These are phyloP conservation scores for Paecilomyces variotii DNA, from an alignment of 2,329 filamentous ascomycete genomes.

Conservation along the genomic window DNA sequence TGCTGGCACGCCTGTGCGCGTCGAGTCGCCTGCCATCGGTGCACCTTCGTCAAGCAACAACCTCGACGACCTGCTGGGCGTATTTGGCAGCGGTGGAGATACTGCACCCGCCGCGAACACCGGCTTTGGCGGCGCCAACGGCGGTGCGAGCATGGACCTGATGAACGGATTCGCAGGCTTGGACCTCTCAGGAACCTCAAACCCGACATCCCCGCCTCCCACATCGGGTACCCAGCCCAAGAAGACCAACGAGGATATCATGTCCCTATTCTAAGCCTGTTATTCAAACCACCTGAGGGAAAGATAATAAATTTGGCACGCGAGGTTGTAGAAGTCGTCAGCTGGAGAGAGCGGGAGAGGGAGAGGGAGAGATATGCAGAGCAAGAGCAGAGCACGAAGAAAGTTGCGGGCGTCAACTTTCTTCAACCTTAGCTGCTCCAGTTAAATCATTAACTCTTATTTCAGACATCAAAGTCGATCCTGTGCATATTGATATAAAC, in stretches of 20 bases:
- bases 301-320: neutral
- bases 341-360: too few species aligned
- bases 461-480: neutral
- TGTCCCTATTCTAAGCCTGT: slow-evolving; percentile 45
- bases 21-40: slow-evolving; percentile 36
- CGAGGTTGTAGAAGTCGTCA: neutral
- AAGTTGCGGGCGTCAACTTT: neutral
- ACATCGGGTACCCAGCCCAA: slow-evolving; percentile 23
- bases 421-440: neutral
- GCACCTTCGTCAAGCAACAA: slow-evolving; percentile 43
- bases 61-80: slow-evolving; percentile 73
- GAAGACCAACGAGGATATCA: slow-evolving; percentile 49
- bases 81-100: slow-evolving; percentile 50
- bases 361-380: neutral
- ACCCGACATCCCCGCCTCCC: slow-evolving; percentile 16
- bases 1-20: slow-evolving; percentile 50
- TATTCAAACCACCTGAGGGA: neutral
- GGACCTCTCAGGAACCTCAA: slow-evolving; percentile 54
- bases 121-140: slow-evolving; percentile 22
- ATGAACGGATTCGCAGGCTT: slow-evolving; percentile 77
- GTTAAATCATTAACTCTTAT: neutral
- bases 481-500: neutral
- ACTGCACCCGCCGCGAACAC: slow-evolving; percentile 18
- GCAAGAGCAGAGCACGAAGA: neutral
- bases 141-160: slow-evolving; percentile 46